Evolutionary conservation across 768 basidiomycete genomes (phyloP).

Genomic region (Infundibulicybe gibba): DNA sequence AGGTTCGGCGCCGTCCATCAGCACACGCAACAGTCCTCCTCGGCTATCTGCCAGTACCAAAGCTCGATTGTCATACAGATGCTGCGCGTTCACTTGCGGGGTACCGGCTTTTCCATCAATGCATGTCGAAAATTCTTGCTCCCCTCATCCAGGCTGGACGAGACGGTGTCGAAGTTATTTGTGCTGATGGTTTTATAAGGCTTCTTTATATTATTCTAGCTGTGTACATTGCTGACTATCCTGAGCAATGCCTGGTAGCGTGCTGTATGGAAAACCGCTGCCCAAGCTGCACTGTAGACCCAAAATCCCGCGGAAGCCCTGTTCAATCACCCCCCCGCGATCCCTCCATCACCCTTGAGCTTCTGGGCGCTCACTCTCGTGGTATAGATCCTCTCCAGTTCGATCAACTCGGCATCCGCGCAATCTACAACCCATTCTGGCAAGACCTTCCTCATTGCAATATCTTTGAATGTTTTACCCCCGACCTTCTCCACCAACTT

Average conservation of each 20-base stretch:
- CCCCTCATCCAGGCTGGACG: conserved; percentile 24
- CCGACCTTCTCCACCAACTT: conserved; percentile 39
- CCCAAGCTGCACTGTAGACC: conserved; percentile 19
- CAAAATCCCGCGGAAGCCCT: conserved; percentile 10
- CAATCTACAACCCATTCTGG: conserved; percentile 28
- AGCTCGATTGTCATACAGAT: conserved; percentile 20
- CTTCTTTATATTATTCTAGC: conserved; percentile 26
- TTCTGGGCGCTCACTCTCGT: too few relatives aligned
- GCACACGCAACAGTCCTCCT: conserved; percentile 22
- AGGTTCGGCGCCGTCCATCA: conserved; percentile 15
- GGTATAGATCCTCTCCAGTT: too few relatives aligned
- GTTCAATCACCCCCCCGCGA: too few relatives aligned
- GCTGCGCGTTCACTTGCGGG: conserved; percentile 8
- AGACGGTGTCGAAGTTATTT: conserved; percentile 27
- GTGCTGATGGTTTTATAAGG: conserved; percentile 22
- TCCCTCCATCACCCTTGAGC: too few relatives aligned
- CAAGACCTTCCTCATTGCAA: conserved; percentile 26
- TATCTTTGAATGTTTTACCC: conserved; percentile 30
- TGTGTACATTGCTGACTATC: conserved; percentile 28
- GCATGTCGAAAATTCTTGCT: conserved; percentile 20
- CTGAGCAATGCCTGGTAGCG: conserved; percentile 30
- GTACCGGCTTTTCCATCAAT: conserved; percentile 29
- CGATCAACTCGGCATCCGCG: too few relatives aligned
- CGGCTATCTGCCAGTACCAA: conserved; percentile 28
- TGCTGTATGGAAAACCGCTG: conserved; percentile 19